A percentile compares a stretch with the other conserved stretches of the same genome.
Evolutionary conservation across 164 flowering plant species (phyloP).

Genomic region (Piper betle): DNA sequence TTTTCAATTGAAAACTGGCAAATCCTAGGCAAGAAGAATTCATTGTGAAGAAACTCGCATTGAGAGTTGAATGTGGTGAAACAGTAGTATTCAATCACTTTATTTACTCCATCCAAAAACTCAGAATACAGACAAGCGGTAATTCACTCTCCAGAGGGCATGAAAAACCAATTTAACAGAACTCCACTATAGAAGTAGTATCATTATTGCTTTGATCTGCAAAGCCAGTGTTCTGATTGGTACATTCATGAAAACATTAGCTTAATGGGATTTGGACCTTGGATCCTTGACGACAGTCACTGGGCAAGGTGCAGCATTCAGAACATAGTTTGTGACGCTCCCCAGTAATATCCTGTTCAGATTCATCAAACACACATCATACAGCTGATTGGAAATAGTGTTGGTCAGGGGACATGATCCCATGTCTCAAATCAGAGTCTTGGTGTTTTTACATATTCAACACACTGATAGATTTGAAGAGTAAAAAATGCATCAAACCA

Average conservation of each 20-base stretch:
- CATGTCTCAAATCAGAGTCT: background rate
- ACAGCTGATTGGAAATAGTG: background rate
- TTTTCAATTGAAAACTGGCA: too few species aligned
- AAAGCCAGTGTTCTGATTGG: background rate
- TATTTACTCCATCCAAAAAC: too few species aligned
- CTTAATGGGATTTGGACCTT: constrained; percentile 16
- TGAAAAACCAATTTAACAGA: too few species aligned
- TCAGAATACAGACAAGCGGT: too few species aligned
- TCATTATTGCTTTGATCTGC: too few species aligned
- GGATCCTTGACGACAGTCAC: constrained; percentile 75
- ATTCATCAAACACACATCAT: background rate
- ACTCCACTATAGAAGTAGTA: too few species aligned
- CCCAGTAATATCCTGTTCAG: constrained; percentile 45
- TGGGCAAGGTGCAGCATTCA: constrained; percentile 44
- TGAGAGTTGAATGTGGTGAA: too few species aligned
- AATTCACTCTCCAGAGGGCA: too few species aligned
- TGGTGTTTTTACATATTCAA: background rate
- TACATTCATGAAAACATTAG: background rate
- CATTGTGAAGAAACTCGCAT: too few species aligned
- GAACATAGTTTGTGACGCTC: constrained; percentile 50
- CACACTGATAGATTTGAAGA: background rate
- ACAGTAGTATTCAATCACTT: too few species aligned
- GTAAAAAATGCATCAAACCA: background rate
- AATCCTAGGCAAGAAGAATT: too few species aligned
- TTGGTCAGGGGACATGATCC: background rate